Conservation (phyloP, 108 stramenopile species). For the Chaetoceros muelleri region DNA sequence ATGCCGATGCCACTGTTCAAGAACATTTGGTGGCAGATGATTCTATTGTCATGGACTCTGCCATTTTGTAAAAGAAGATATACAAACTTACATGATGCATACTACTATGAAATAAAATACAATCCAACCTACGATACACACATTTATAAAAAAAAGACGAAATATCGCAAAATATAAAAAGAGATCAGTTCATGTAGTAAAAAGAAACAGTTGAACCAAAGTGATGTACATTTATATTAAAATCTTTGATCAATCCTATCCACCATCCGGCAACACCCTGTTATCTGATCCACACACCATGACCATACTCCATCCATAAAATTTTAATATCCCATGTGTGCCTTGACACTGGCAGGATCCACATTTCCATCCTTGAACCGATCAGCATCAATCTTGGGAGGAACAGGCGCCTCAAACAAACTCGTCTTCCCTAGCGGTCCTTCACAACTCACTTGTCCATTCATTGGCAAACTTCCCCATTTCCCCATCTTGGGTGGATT, state of each 20-base stretch:
- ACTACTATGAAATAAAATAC: too few relatives aligned
- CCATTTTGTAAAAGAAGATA: too few relatives aligned
- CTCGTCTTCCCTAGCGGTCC: conserved; percentile 96
- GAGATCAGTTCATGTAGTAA: too few relatives aligned
- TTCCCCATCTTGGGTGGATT: conserved; percentile 88
- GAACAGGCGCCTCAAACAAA: conserved; percentile 42
- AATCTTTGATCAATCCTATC: background rate
- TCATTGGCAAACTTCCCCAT: conserved; percentile 99
- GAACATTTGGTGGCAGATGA: background rate
- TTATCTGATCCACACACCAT: too few relatives aligned
- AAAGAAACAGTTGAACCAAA: background rate
- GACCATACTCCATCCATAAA: too few relatives aligned
- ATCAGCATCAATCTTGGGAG: conserved; percentile 62
- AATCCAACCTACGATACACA: too few relatives aligned
- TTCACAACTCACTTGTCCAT: conserved; percentile 99
- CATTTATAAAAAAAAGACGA: too few relatives aligned
- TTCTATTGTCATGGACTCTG: background rate
- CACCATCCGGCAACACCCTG: background rate
- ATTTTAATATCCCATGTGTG: conserved; percentile 88
- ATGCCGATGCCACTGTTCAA: background rate
- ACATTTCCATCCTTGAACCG: conserved; percentile 82
- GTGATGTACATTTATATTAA: background rate
- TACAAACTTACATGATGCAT: too few relatives aligned
- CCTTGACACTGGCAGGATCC: conserved; percentile 94
- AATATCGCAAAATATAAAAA: too few relatives aligned